phyloP scores from a whole-genome alignment of 306 rosid genomes.

The Carpinus fangiana region DNA sequence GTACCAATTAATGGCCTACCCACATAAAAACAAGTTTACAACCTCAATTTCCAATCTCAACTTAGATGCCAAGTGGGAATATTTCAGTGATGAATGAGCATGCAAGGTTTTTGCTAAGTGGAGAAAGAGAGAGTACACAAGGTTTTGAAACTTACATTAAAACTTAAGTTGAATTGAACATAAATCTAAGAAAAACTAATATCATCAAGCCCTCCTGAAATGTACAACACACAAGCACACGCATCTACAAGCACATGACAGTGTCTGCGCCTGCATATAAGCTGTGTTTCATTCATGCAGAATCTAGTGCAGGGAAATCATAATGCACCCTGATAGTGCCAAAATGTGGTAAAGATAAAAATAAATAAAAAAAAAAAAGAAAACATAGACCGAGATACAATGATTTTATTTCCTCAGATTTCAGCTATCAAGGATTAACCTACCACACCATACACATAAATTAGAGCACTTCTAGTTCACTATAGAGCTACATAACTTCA shows the following conservation, averaged over 20 bases:
- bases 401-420: background rate
- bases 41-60: background rate
- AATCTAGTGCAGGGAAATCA: background rate
- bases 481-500: background rate
- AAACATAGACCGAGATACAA: background rate
- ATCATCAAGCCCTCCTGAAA: background rate
- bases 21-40: background rate
- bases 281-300: background rate
- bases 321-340: background rate
- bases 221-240: background rate
- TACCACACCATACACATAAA: background rate
- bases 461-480: background rate
- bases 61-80: background rate
- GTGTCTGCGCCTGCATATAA: background rate
- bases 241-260: background rate
- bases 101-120: background rate
- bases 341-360: background rate
- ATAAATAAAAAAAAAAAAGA: background rate
- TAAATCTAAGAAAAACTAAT: background rate
- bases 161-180: background rate
- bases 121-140: background rate
- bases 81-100: background rate
- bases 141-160: background rate
- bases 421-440: background rate
- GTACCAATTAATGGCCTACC: background rate